phyloP scores from a whole-genome alignment of 768 basidiomycete species.

The Hygrophorus russula region DNA sequence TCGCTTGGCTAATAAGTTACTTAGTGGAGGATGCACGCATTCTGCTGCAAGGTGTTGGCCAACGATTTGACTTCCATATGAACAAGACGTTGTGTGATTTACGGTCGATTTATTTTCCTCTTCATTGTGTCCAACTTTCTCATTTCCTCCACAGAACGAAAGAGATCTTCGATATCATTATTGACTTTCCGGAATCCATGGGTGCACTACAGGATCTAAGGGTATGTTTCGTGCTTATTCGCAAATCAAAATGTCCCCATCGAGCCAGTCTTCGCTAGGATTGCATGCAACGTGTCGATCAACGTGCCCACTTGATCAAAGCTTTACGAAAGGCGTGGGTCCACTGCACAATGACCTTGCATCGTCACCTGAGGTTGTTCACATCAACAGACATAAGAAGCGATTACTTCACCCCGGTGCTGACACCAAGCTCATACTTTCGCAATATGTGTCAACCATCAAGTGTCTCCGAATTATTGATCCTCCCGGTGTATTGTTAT shows the following conservation, averaged over 20 bases:
- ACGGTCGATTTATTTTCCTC: constrained; percentile 34
- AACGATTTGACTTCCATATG: constrained; percentile 85
- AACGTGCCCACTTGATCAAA: constrained; percentile 64
- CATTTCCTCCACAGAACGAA: constrained; percentile 32
- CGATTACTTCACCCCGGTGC: constrained; percentile 93
- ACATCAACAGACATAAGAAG: constrained; percentile 52
- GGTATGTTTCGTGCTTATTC: constrained; percentile 24
- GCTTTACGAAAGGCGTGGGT: constrained; percentile 72
- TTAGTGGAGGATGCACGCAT: constrained; percentile 60
- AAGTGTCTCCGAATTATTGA: constrained; percentile 85
- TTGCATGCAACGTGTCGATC: constrained; percentile 71
- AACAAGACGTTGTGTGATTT: constrained; percentile 86
- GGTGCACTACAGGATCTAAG: constrained; percentile 81
- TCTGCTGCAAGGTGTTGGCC: constrained; percentile 68
- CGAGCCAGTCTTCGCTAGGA: constrained; percentile 31
- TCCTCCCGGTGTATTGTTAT: constrained; percentile 84
- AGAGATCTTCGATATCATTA: constrained; percentile 94
- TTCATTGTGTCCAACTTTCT: not conserved
- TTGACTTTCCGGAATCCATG: constrained; percentile 83
- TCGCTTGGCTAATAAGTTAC: constrained; percentile 3
- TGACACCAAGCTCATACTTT: constrained; percentile 83
- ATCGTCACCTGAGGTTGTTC: constrained; percentile 1
- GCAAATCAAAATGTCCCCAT: not conserved
- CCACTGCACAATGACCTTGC: not conserved
- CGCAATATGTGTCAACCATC: constrained; percentile 88